Evolutionary conservation across 805 yeast species (phyloP).

Genomic region (Cyberlindnera maclurae): DNA sequence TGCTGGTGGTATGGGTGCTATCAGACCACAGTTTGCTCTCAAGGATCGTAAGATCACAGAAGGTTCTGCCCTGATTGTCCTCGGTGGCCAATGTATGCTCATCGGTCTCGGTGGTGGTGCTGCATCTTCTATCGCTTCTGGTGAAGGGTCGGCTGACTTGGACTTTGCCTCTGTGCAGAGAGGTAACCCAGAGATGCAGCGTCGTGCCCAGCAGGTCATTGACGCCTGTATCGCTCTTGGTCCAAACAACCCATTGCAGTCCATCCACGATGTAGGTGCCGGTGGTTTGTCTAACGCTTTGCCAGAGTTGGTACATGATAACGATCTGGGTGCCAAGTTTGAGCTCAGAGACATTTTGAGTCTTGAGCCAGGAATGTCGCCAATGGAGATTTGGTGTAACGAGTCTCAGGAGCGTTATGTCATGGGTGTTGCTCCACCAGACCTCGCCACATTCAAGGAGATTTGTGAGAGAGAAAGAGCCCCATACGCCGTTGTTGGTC

Average conservation of each 20-base stretch:
- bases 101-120: slow-evolving; percentile 99
- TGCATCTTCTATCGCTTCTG: slow-evolving; percentile 93
- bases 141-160: slow-evolving; percentile 91
- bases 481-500: slow-evolving; percentile 92
- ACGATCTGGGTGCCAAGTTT: slow-evolving; percentile 88
- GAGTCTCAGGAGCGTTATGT: slow-evolving; percentile 99
- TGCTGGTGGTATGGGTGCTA: slow-evolving; percentile 98
- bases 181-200: slow-evolving; percentile 98
- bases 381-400: slow-evolving; percentile 99
- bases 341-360: slow-evolving; percentile 87
- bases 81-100: slow-evolving; percentile 97
- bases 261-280: slow-evolving; percentile 98
- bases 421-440: slow-evolving; percentile 78
- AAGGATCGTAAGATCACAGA: slow-evolving; percentile 86
- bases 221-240: slow-evolving; percentile 89
- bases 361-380: slow-evolving; percentile 96
- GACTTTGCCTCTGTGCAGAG: slow-evolving; percentile 99
- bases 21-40: slow-evolving; percentile 86
- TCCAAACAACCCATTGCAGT: slow-evolving; percentile 72
- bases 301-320: slow-evolving; percentile 96
- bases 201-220: slow-evolving; percentile 97
- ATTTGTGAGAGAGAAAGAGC: slow-evolving; percentile 95
- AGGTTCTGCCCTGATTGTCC: slow-evolving; percentile 83
- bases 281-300: slow-evolving; percentile 97
- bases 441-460: slow-evolving; percentile 60